Evolutionary conservation across 441 rosid genomes (phyloP).

Genomic region (Adansonia gregorii): DNA sequence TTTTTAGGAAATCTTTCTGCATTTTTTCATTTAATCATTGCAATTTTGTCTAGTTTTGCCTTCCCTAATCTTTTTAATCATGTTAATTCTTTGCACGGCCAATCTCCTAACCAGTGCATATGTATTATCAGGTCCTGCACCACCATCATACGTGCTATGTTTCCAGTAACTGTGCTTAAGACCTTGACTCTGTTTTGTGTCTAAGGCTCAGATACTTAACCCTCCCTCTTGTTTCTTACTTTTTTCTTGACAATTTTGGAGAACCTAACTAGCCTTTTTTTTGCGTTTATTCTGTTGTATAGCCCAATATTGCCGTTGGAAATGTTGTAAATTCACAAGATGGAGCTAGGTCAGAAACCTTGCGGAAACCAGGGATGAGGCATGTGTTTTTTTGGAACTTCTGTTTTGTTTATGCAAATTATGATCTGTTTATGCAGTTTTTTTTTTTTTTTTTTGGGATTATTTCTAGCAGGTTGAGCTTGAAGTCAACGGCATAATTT

Average conservation of each 20-base stretch:
- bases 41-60: not conserved
- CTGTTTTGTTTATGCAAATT: constrained; percentile 34
- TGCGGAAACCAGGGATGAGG: constrained; percentile 66
- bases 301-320: constrained; percentile 48
- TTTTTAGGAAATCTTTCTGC: constrained; percentile 20
- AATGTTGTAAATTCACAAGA: constrained; percentile 51
- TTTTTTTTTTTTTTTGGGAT: constrained; percentile 30
- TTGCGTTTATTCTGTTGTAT: constrained; percentile 29
- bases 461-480: constrained; percentile 54
- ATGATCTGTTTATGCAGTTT: constrained; percentile 51
- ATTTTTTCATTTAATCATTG: not conserved
- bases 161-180: constrained; percentile 59
- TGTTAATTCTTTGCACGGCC: constrained; percentile 34
- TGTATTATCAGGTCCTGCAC: constrained; percentile 77
- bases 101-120: constrained; percentile 58
- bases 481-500: constrained; percentile 49
- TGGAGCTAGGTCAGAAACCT: constrained; percentile 75
- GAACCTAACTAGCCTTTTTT: constrained; percentile 28
- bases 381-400: constrained; percentile 52
- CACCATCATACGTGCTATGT: constrained; percentile 55
- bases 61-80: constrained; percentile 24
- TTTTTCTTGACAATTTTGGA: not conserved
- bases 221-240: constrained; percentile 24
- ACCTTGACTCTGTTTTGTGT: constrained; percentile 39
- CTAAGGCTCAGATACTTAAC: constrained; percentile 41